phyloP scores from a whole-genome alignment of 2,329 filamentous ascomycete genomes.

The Tolypocladium tundrense region DNA sequence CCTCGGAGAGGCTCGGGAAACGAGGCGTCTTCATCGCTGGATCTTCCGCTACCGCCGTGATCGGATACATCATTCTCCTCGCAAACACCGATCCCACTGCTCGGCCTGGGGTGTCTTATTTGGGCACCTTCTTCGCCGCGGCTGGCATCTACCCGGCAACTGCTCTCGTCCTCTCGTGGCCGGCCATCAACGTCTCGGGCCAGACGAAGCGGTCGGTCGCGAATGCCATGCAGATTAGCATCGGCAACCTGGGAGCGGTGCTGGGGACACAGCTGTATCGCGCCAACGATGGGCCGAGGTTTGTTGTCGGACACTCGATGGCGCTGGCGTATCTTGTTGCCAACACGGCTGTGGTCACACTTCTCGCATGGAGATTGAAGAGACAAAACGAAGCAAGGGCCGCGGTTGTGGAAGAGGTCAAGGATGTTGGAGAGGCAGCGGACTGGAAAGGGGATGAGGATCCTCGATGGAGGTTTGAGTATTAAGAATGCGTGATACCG shows the following conservation, averaged over 20 bases:
- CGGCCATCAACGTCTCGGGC: constrained; percentile 60
- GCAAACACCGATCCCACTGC: constrained; percentile 32
- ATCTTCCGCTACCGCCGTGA: constrained; percentile 42
- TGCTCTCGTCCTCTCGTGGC: constrained; percentile 57
- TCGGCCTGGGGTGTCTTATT: constrained; percentile 46
- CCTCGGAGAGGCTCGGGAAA: constrained; percentile 46
- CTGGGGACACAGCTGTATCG: constrained; percentile 62
- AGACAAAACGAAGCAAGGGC: constrained; percentile 47
- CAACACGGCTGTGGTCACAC: constrained; percentile 42
- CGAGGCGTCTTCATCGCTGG: constrained; percentile 55
- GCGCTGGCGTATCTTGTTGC: constrained; percentile 53
- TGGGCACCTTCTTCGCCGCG: constrained; percentile 52
- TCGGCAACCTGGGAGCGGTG: constrained; percentile 59
- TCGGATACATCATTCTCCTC: constrained; percentile 54
- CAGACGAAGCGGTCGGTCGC: constrained; percentile 60
- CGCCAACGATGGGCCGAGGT: constrained; percentile 48
- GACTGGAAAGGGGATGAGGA: constrained; percentile 55
- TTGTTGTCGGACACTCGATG: constrained; percentile 55
- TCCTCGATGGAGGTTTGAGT: constrained; percentile 56
- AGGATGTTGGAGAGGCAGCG: constrained; percentile 37
- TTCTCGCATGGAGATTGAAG: constrained; percentile 43
- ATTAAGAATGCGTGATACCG: constrained; percentile 17
- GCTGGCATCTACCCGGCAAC: constrained; percentile 58
- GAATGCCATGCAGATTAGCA: constrained; percentile 62
- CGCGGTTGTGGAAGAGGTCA: constrained; percentile 28